phyloP scores from a whole-genome alignment of 495 filamentous ascomycete genomes.

The Polyplosphaeria fusca region DNA sequence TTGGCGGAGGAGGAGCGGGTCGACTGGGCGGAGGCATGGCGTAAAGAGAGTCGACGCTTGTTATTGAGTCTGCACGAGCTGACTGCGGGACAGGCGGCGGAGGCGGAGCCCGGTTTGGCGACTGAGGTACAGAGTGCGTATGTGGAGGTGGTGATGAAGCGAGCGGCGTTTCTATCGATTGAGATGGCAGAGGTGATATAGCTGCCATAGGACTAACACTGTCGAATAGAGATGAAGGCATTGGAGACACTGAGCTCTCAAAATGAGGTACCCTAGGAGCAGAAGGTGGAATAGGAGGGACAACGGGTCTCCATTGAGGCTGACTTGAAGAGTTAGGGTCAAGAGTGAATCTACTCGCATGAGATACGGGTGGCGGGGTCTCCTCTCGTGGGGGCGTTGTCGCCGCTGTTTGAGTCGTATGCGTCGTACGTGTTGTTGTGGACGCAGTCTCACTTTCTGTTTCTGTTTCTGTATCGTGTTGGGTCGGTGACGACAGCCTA shows the following conservation, averaged over 20 bases:
- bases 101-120: neutral
- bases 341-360: neutral
- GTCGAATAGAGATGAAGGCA: neutral
- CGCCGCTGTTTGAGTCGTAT: neutral
- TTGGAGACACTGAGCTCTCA: neutral
- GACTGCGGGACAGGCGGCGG: neutral
- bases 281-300: neutral
- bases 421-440: neutral
- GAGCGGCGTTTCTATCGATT: neutral
- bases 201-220: neutral
- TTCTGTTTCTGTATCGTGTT: neutral
- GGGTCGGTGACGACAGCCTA: neutral
- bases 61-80: neutral
- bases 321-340: neutral
- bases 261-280: neutral
- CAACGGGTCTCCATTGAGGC: constrained; percentile 1
- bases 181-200: neutral
- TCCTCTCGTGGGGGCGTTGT: neutral
- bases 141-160: neutral
- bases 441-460: neutral
- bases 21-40: neutral
- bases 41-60: neutral
- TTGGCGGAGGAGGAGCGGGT: neutral
- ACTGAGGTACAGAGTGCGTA: neutral
- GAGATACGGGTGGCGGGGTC: neutral